Evolutionary conservation across 257 asterid species (phyloP).

Genomic region (Mitragyna speciosa): DNA sequence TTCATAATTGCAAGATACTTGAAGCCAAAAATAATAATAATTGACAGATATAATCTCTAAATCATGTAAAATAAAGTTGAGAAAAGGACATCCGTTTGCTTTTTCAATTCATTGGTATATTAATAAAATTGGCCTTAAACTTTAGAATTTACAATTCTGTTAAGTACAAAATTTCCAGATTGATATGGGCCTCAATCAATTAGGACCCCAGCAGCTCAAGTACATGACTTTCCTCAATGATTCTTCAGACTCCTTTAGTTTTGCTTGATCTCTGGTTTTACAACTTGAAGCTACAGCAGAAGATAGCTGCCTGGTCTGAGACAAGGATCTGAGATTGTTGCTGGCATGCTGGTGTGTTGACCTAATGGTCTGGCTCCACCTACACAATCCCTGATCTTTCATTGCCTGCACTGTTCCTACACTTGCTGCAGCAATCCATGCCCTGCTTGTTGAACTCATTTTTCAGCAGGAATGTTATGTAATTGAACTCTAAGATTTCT

Average conservation of each 20-base stretch:
- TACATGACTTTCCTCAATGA: slow-evolving; percentile 32
- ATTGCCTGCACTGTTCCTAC: too few relatives aligned
- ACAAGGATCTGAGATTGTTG: slow-evolving; percentile 14
- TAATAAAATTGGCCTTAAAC: neutral
- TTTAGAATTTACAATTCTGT: neutral
- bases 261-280: neutral
- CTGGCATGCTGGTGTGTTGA: slow-evolving; percentile 18
- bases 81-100: neutral
- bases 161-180: too few relatives aligned
- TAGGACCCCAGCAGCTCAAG: slow-evolving; percentile 38
- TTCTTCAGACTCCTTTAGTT: slow-evolving; percentile 22
- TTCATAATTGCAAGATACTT: too few relatives aligned
- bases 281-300: slow-evolving; percentile 7
- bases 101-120: neutral
- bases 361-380: too few relatives aligned
- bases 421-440: too few relatives aligned
- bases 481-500: neutral
- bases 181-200: neutral
- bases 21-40: too few relatives aligned
- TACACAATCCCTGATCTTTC: too few relatives aligned
- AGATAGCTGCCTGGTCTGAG: slow-evolving; percentile 23
- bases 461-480: neutral
- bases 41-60: too few relatives aligned
- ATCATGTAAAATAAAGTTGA: too few relatives aligned
- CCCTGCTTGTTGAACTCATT: slow-evolving; percentile 16